These are phyloP conservation scores for Cryptosporidium viatorum DNA, from an alignment of 169 alveolate genomes.

Conservation along the genomic window DNA sequence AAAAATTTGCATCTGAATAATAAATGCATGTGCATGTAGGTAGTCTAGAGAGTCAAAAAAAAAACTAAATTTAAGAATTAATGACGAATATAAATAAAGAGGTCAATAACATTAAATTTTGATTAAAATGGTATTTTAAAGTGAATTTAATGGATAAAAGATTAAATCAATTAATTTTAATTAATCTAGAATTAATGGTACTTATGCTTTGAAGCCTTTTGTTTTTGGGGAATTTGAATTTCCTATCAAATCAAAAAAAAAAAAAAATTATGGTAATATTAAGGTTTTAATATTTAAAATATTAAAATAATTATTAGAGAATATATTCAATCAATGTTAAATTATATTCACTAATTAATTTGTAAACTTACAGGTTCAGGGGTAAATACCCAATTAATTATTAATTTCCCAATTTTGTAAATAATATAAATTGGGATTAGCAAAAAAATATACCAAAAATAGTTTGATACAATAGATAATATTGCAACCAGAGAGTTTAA, in stretches of 20 bases:
- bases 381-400: conserved; percentile 74
- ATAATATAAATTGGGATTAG: conserved; percentile 55
- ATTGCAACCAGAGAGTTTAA: conserved; percentile 50
- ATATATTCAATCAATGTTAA: neutral
- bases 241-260: neutral
- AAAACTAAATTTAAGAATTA: too few species aligned
- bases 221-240: conserved; percentile 25
- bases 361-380: conserved; percentile 75
- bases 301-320: neutral
- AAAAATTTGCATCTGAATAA: neutral
- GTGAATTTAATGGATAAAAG: too few species aligned
- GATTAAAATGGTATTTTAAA: too few species aligned
- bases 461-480: conserved; percentile 36
- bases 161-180: neutral
- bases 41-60: neutral
- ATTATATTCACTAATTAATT: neutral
- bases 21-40: neutral
- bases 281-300: too few species aligned
- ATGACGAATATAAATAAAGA: too few species aligned
- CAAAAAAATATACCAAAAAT: conserved; percentile 60
- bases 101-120: too few species aligned
- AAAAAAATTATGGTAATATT: too few species aligned
- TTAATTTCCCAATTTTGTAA: conserved; percentile 13
- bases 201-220: neutral
- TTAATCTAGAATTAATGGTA: neutral